A percentile compares a stretch with the other conserved stretches of the same genome.
These are phyloP conservation scores for Hemisphaericaspora lyxosophila DNA, from an alignment of 1,139 yeast species.

Conservation along the genomic window DNA sequence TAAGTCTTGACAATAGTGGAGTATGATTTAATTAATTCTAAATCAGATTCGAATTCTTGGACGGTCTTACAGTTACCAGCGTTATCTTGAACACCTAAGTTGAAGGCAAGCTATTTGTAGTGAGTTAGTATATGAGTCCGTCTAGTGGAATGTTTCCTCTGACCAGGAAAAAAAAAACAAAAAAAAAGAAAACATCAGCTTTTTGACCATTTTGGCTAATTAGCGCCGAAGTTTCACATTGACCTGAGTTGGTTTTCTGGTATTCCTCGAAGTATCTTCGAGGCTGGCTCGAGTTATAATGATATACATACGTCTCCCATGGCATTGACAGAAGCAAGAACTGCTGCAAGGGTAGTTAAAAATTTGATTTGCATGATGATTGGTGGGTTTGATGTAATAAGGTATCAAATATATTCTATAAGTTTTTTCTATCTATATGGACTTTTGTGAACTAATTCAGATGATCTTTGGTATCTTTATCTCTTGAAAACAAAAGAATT, in stretches of 20 bases:
- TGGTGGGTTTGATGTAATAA: too few relatives aligned
- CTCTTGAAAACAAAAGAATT: too few relatives aligned
- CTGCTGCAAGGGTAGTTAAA: conserved; percentile 39
- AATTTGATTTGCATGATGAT: conserved; percentile 41
- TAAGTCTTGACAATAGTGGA: conserved; percentile 72
- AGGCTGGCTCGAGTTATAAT: neutral
- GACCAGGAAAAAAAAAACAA: neutral
- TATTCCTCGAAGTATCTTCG: neutral
- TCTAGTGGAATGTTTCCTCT: neutral
- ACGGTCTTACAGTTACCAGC: conserved; percentile 72
- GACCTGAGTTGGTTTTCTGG: too few relatives aligned
- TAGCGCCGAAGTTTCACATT: too few relatives aligned
- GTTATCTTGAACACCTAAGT: conserved; percentile 74
- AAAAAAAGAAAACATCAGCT: too few relatives aligned
- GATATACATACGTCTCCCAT: conserved; percentile 43
- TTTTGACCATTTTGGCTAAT: too few relatives aligned
- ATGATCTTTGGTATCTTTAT: too few relatives aligned
- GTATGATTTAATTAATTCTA: conserved; percentile 54
- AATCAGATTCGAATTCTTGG: conserved; percentile 64
- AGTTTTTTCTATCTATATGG: too few relatives aligned
- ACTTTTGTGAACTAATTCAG: too few relatives aligned
- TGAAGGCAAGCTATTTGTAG: conserved; percentile 65
- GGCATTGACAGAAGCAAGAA: conserved; percentile 38
- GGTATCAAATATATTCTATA: too few relatives aligned
- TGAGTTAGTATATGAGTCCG: conserved; percentile 8